These are phyloP conservation scores for Colletotrichum orbiculare DNA, from an alignment of 2,329 filamentous ascomycete genomes.

Conservation along the genomic window DNA sequence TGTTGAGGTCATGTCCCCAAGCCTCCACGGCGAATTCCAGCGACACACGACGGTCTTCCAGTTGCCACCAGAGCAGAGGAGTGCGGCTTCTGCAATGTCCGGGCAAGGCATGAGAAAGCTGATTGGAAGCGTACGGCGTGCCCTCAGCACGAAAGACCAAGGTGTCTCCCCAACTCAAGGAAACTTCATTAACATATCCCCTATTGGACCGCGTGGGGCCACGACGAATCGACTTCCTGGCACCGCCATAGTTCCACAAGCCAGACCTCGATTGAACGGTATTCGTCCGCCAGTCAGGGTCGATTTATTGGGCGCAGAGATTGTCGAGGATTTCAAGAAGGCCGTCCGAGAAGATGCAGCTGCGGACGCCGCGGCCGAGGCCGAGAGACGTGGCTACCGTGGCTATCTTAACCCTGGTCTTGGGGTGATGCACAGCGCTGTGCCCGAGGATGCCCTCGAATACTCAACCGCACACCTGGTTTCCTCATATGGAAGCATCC, in stretches of 20 bases:
- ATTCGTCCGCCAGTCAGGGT: constrained; percentile 72
- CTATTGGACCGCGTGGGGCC: constrained; percentile 62
- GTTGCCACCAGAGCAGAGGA: constrained; percentile 48
- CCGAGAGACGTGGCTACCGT: constrained; percentile 35
- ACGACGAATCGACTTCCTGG: constrained; percentile 70
- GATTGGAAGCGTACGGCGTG: constrained; percentile 86
- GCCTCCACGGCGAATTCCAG: constrained; percentile 55
- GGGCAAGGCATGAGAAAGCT: constrained; percentile 86
- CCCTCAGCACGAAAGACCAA: constrained; percentile 72
- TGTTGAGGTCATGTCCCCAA: constrained; percentile 73
- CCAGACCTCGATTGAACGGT: constrained; percentile 55
- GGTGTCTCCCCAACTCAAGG: constrained; percentile 56
- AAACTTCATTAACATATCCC: constrained; percentile 60
- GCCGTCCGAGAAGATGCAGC: constrained; percentile 75
- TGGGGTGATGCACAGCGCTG: constrained; percentile 25
- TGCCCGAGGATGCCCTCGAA: constrained; percentile 46
- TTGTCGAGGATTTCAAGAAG: constrained; percentile 82
- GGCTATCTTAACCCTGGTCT: constrained; percentile 16
- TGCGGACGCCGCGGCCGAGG: constrained; percentile 47
- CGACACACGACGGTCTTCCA: constrained; percentile 66
- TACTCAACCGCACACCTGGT: constrained; percentile 59
- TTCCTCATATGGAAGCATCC: constrained; percentile 51
- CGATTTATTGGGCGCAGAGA: constrained; percentile 83
- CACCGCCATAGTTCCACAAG: constrained; percentile 70
- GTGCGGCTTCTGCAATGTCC: constrained; percentile 67